These are phyloP conservation scores for Leccinum subtestaceum DNA, from an alignment of 768 basidiomycete species.

Conservation along the genomic window DNA sequence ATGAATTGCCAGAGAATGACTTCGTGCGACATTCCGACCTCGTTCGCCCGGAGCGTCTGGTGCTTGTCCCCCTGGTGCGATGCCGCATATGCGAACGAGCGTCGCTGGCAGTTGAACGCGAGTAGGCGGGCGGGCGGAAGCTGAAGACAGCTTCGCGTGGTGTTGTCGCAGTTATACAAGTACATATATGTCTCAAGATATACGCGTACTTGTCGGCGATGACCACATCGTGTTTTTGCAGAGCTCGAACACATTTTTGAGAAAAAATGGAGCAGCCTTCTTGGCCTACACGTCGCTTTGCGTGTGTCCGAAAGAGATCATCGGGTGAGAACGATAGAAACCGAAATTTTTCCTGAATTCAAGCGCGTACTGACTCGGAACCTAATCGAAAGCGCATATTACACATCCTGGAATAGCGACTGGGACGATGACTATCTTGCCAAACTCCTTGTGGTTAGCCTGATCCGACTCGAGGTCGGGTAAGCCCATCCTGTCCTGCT, in stretches of 20 bases:
- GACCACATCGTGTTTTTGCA: slow-evolving; percentile 63
- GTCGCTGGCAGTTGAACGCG: slow-evolving; percentile 86
- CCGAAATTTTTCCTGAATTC: slow-evolving; percentile 78
- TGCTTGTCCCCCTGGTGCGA: slow-evolving; percentile 81
- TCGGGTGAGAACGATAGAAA: slow-evolving; percentile 73
- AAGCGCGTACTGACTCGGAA: no score
- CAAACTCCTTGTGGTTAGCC: no score
- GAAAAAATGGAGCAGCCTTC: slow-evolving; percentile 63
- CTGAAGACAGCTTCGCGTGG: slow-evolving; percentile 52
- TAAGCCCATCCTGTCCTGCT: no score
- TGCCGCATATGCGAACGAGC: slow-evolving; percentile 70
- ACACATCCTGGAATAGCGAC: slow-evolving; percentile 92
- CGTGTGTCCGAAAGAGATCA: slow-evolving; percentile 89
- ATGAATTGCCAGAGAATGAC: slow-evolving; percentile 77
- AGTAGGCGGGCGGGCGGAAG: slow-evolving; percentile 56
- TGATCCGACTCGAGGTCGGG: slow-evolving; percentile 14
- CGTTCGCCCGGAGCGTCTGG: no score
- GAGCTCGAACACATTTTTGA: slow-evolving; percentile 65
- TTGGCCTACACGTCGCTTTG: slow-evolving; percentile 86
- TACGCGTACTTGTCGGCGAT: slow-evolving; percentile 83
- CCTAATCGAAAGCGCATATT: neutral
- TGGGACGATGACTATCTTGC: slow-evolving; percentile 83
- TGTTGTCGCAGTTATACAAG: slow-evolving; percentile 49
- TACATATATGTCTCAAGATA: neutral
- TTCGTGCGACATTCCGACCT: slow-evolving; percentile 61